A percentile compares a stretch with the other conserved stretches of the same genome.
These are phyloP conservation scores for Middelhovenomyces tepae DNA, from an alignment of 805 yeast species.

Conservation along the genomic window DNA sequence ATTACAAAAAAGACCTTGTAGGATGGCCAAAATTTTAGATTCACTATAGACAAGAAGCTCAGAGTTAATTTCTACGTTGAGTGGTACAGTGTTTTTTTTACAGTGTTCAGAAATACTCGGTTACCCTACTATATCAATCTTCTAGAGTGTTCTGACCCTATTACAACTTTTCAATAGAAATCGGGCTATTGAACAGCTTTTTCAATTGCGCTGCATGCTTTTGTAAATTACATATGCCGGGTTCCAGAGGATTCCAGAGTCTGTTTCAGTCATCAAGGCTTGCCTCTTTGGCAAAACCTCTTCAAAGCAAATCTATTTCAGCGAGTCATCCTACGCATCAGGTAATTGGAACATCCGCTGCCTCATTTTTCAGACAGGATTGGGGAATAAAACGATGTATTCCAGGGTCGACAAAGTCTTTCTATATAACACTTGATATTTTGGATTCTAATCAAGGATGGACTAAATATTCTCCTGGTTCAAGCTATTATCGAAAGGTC, in stretches of 20 bases:
- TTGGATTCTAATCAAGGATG: conserved; percentile 24
- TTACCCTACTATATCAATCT: no score
- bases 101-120: no score
- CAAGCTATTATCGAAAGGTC: conserved; percentile 20
- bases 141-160: no score
- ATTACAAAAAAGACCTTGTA: no score
- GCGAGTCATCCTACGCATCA: conserved; percentile 20
- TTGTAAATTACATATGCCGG: no score
- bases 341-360: conserved; percentile 24
- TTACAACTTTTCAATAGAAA: no score
- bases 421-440: conserved; percentile 18
- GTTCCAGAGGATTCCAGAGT: conserved; percentile 1
- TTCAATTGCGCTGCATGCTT: no score
- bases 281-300: conserved; percentile 1
- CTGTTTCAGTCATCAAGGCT: not conserved
- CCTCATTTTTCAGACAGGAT: conserved; percentile 26
- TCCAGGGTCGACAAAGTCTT: conserved; percentile 21
- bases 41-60: no score
- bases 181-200: no score
- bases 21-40: no score
- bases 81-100: no score
- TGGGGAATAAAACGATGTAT: conserved; percentile 29
- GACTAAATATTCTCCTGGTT: conserved; percentile 22
- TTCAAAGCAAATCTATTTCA: not conserved
- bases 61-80: no score